Base-by-base conservation (phyloP, 2,329 filamentous ascomycete genomes). In the Penicillium frequentans region DNA sequence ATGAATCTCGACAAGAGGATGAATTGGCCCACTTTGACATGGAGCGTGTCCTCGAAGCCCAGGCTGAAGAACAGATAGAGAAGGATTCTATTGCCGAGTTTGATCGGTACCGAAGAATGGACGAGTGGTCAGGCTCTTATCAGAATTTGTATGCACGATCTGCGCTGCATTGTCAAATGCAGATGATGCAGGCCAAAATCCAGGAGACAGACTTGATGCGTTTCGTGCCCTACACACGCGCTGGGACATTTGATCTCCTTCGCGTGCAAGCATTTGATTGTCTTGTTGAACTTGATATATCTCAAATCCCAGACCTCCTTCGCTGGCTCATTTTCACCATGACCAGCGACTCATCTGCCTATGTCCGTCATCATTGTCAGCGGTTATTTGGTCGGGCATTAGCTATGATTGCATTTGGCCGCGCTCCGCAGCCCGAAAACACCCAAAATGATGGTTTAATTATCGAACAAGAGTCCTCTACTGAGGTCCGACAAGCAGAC, bases 91-190 rank as follows among this genome's bases (percentile, higher is more conserved):
- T 88, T 26, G 81, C 82, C 26, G 85, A 87, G 66, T 83, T 88
- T 35, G 83, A 87, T 61, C 80, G 86, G 31, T 85, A 87, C 60
- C 78, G 85, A 54, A 79, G 86, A 35, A 83, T 88, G 68, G 86
- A 88, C 63, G 86, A 88, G 69, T 88, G 85, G 84, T 84, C 85
- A 2, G 81, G 84, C 39, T 87, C 86, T 0, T 87, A 82, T 66
- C 85, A 87, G 54, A 88, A 88, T 62, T 73, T 87, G 24, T 86
- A 86, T 68, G 84, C 86, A 1, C 79, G 79, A 13, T 85, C 85
- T 13, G 84, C 85, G 21, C 75, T 88, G 19, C 77, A 83, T n/a
- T 87, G 85, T 70, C 79, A 85, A 58, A 75, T 80, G 59, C 79
- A 79, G 61, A 74, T 88, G 19, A 82, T 82, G 61, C 76, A 81